Base-by-base conservation (phyloP, 495 filamentous ascomycete genomes). In the Aspergillus leporis region DNA sequence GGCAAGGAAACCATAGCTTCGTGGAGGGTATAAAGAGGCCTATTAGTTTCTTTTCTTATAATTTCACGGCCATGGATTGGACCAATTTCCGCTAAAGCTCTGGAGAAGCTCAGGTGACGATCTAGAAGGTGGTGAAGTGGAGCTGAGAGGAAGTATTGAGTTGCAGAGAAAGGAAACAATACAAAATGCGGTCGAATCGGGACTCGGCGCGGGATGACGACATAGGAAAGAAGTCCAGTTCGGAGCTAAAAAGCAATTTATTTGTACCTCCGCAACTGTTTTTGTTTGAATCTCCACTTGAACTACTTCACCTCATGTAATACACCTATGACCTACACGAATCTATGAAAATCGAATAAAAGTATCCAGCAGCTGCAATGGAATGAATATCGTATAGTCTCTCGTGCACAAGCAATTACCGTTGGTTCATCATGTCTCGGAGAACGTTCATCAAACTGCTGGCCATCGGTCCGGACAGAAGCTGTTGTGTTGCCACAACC, bases 381-480 rank as follows among this genome's bases (percentile, higher is more conserved):
- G 10, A 12, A 40, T 40, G 2, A 40, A 4, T 45, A 6, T 19
- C 2, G 2, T 21, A n/a, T 36, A 36, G 8, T 12, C 9, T 36
- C 34, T 12, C 9, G 9, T 36, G 9, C n/a, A 51, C 28, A 50
- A 12, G 25, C 56, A 21, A 51, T 47, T 48, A 58, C 53, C 58
- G 41, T 18, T 67, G 70, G 28, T 70, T 69, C 67, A 72, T 62
- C 66, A 75, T 73, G 49, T 70, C 68, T 8, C 61, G 69, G 9
- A 77, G 59, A 30, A 71, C 49, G 36, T 63, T 69, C 56, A 70
- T 69, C 47, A 77, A 53, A 45, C 58, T 70, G 32, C 41, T 62
- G 32, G 64, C 59, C 68, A 74, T 66, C 9, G 70, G 62, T 8
- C 69, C 68, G 14, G 64, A 58, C 43, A 71, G 50, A 21, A 77